phyloP scores from a whole-genome alignment of 2,329 filamentous ascomycete genomes.

The Lachnellula hyalina region DNA sequence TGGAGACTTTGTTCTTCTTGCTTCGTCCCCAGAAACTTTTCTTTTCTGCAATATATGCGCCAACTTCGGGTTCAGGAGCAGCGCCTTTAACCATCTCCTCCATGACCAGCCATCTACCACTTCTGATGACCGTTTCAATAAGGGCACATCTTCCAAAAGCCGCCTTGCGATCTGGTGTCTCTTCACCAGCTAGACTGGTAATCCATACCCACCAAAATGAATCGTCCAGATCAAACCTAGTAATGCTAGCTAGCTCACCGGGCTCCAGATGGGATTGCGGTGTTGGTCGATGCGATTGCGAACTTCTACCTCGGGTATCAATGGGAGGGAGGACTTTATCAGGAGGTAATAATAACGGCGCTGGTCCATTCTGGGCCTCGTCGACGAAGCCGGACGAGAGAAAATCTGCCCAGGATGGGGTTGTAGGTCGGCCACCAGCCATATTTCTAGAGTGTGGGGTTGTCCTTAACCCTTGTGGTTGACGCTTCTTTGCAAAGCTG shows the following conservation, averaged over 20 bases:
- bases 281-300: constrained; percentile 73
- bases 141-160: constrained; percentile 92
- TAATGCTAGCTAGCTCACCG: constrained; percentile 91
- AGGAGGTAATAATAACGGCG: constrained; percentile 75
- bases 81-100: constrained; percentile 96
- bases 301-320: constrained; percentile 72
- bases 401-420: constrained; percentile 97
- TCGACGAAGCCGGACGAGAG: constrained; percentile 89
- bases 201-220: constrained; percentile 99
- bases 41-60: constrained; percentile 91
- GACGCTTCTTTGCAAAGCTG: constrained; percentile 33
- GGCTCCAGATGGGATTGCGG: constrained; percentile 75
- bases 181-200: constrained; percentile 86
- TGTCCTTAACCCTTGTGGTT: constrained; percentile 51
- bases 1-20: constrained; percentile 58
- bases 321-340: constrained; percentile 90
- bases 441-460: constrained; percentile 62
- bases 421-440: constrained; percentile 72
- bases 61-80: constrained; percentile 74
- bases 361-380: constrained; percentile 55
- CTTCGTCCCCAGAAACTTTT: constrained; percentile 91
- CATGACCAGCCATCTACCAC: constrained; percentile 86
- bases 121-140: constrained; percentile 77
- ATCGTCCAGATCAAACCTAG: constrained; percentile 79
- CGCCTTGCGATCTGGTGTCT: constrained; percentile 78